Evolutionary conservation across 2,329 filamentous ascomycete genomes (phyloP).

Genomic region (Aspergillus calidoustus): DNA sequence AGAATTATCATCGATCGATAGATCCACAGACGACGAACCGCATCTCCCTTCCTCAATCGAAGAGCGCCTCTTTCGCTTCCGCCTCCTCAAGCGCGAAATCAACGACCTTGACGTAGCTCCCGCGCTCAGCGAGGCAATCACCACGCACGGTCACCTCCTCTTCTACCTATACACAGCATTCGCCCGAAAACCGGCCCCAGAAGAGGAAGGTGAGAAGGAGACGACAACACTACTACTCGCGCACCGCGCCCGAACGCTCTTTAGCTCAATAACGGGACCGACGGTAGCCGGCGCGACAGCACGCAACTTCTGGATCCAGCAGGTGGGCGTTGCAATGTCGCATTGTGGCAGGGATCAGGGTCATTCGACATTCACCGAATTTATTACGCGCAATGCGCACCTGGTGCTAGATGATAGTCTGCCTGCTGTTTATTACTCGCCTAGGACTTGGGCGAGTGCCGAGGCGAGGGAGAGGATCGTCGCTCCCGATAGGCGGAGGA

Average conservation of each 20-base stretch:
- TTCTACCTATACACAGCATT: background rate
- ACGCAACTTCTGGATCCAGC: slow-evolving; percentile 12
- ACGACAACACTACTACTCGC: background rate
- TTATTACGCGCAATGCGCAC: background rate
- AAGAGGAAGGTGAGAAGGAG: too few relatives aligned
- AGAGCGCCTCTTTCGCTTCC: background rate
- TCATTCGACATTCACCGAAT: slow-evolving; percentile 1
- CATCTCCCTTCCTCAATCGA: background rate
- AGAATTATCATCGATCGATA: background rate
- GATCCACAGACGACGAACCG: too few relatives aligned
- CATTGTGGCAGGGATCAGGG: background rate
- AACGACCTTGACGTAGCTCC: too few relatives aligned
- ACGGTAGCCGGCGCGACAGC: slow-evolving; percentile 1
- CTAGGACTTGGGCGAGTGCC: background rate
- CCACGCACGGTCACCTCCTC: slow-evolving; percentile 1
- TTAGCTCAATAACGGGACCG: background rate
- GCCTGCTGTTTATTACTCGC: background rate
- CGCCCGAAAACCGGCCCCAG: too few relatives aligned
- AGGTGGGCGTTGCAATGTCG: slow-evolving; percentile 3
- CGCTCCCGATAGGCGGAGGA: background rate
- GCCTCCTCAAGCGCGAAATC: background rate
- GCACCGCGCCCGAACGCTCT: background rate
- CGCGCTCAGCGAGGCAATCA: too few relatives aligned
- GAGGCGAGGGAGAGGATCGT: background rate
- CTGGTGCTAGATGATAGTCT: background rate